Conservation (phyloP, 345 rosid genomes). For the Heritiera fomes region DNA sequence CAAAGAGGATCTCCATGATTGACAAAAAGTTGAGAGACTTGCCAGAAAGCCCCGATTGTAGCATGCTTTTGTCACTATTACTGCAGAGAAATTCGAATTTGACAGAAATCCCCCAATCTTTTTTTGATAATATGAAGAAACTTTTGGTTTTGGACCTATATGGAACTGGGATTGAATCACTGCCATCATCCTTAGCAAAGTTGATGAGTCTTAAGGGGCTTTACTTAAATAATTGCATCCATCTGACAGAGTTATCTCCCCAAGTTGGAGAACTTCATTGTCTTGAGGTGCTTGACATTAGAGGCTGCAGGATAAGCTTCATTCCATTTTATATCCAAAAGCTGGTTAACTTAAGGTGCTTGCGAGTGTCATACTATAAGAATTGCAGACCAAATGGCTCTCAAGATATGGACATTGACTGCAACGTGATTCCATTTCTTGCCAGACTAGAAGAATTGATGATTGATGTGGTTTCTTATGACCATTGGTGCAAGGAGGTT, state of each 20-base stretch:
- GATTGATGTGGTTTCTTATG: slow-evolving; percentile 20
- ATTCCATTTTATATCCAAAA: slow-evolving; percentile 6
- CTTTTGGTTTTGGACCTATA: slow-evolving; percentile 17
- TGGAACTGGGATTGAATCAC: neutral
- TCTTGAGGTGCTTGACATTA: slow-evolving; percentile 27
- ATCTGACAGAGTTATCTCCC: neutral
- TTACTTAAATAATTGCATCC: slow-evolving; percentile 15
- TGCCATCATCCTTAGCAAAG: slow-evolving; percentile 14
- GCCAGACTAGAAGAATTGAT: slow-evolving; percentile 17
- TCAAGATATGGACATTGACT: neutral
- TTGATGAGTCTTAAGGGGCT: slow-evolving; percentile 12
- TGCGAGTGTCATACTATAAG: slow-evolving; percentile 21
- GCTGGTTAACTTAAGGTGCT: slow-evolving; percentile 11
- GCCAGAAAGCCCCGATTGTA: slow-evolving; percentile 12
- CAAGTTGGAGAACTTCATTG: neutral
- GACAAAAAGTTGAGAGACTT: neutral
- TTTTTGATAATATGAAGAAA: neutral
- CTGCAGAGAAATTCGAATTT: slow-evolving; percentile 12
- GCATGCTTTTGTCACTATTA: slow-evolving; percentile 15
- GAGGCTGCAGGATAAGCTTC: slow-evolving; percentile 18
- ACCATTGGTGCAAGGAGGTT: slow-evolving; percentile 15
- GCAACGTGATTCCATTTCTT: slow-evolving; percentile 14
- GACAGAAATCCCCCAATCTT: slow-evolving; percentile 11
- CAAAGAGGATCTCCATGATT: slow-evolving; percentile 22
- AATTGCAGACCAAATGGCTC: neutral